Base-by-base conservation (phyloP, 129 eudicot genomes). In the Scalesia atractyloides region DNA sequence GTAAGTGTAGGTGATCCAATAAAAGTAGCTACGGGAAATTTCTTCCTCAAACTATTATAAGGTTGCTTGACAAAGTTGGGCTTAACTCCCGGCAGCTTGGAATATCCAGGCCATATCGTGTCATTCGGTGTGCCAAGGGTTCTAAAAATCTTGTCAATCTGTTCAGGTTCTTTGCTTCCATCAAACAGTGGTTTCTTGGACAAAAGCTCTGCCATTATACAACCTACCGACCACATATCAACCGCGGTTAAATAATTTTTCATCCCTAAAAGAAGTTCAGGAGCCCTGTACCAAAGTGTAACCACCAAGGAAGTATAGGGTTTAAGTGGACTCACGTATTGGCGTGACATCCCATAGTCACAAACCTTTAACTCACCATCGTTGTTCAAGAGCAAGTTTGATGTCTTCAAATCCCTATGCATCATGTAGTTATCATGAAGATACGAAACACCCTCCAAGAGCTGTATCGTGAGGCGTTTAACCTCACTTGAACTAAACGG, bases 181-280 rank as follows among this genome's bases (percentile, higher is more conserved):
- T 81, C 76, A 70, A 91, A 91, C 24, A 91, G 63, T 8, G 97
- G 93, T 50, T 82, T 72, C 72, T 85, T 84, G 9, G 88, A 64
- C 68, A 91, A 62, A 57, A 91, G 72, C 70, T 91, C 97, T 8
- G 86, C 96, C 97, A 91, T 91, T 44, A 91, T 86, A 75, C 97
- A 91, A 49, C 96, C 97, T 15, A 88, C 63, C 0, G 97, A 88
- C 97, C 97, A 91, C 97, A 91, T 91, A 53, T 91, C 97, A 58
- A 91, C 52, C 36, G 96, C 96, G 3, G 94, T 88, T 19, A 96
- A 86, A 59, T 88, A 91, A 69, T 74, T 69, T 60, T 86, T 91
- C 80, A 87, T 82, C 69, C 96, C 97, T 47, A 91, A 72, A 66
- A 91, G 83, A 73, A 91, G 77, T 70, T 91, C 97, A 46, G 97